phyloP scores from a whole-genome alignment of 768 basidiomycete species.

The Tephrocybe sp. region DNA sequence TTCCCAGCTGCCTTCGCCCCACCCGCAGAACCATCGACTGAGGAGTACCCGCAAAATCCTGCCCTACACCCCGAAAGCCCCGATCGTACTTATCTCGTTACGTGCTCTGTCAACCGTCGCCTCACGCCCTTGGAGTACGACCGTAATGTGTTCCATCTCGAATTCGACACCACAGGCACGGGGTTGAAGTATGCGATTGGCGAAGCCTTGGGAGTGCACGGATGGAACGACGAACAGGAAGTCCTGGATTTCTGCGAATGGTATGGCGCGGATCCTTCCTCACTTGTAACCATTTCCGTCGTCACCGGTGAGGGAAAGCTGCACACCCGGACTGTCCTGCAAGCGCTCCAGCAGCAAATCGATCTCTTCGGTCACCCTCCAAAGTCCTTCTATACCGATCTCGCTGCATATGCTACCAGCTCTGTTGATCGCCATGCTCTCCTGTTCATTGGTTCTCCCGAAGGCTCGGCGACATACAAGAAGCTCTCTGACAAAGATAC shows the following conservation, averaged over 20 bases:
- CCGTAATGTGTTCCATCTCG: conserved; percentile 98
- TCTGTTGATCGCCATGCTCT: conserved; percentile 76
- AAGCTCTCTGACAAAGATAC: conserved; percentile 95
- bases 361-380: conserved; percentile 96
- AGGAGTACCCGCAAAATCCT: conserved; percentile 59
- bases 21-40: conserved; percentile 33
- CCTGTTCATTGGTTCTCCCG: conserved; percentile 90
- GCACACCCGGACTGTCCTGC: conserved; percentile 94
- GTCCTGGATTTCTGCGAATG: conserved; percentile 87
- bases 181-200: conserved; percentile 95
- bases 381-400: conserved; percentile 91
- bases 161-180: conserved; percentile 90
- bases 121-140: conserved; percentile 95
- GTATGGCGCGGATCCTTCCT: conserved; percentile 85
- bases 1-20: conserved; percentile 83
- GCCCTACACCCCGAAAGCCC: conserved; percentile 82
- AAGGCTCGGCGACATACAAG: conserved; percentile 92
- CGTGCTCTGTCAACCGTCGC: conserved; percentile 91
- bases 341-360: conserved; percentile 93
- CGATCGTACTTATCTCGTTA: conserved; percentile 92
- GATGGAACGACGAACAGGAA: conserved; percentile 93
- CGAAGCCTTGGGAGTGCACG: conserved; percentile 95
- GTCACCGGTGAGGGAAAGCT: conserved; percentile 61
- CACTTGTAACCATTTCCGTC: conserved; percentile 80
- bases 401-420: conserved; percentile 72